A percentile compares a stretch with the other conserved stretches of the same genome.
phyloP scores from a whole-genome alignment of 2,329 filamentous ascomycete genomes.

The Ceratocystiopsis minuta region DNA sequence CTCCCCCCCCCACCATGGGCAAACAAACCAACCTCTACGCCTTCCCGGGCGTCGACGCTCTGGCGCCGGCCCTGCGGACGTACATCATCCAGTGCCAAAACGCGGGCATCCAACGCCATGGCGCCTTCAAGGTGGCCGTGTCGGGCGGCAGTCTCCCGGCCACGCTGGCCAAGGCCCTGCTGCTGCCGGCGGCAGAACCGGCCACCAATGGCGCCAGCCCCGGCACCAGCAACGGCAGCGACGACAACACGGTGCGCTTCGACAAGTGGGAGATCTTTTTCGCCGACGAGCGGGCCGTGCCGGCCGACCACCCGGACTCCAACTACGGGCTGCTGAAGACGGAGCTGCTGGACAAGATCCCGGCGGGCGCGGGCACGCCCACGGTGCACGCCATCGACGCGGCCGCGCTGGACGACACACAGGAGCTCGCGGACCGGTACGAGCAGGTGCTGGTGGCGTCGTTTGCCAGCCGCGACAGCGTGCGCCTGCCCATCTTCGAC shows the following conservation, averaged over 20 bases:
- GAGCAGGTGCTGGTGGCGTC: constrained; percentile 70
- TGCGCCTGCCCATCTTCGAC: constrained; percentile 89
- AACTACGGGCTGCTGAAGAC: constrained; percentile 81
- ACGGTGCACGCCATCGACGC: constrained; percentile 63
- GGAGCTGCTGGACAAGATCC: constrained; percentile 79
- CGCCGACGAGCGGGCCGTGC: constrained; percentile 88
- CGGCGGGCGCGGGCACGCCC: constrained; percentile 44
- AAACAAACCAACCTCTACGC: constrained; percentile 59
- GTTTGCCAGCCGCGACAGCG: constrained; percentile 84
- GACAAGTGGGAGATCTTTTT: constrained; percentile 96
- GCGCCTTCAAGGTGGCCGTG: constrained; percentile 75
- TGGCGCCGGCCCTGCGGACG: constrained; percentile 60
- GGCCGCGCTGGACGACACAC: constrained; percentile 49
- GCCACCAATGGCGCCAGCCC: neutral
- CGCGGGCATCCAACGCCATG: constrained; percentile 61
- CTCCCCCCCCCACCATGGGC: constrained; percentile 23
- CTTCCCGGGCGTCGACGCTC: constrained; percentile 49
- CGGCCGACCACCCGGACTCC: constrained; percentile 80
- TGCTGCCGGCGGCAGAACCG: constrained; percentile 27
- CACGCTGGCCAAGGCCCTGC: constrained; percentile 68
- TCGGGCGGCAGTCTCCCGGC: constrained; percentile 88
- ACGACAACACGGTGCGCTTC: constrained; percentile 53
- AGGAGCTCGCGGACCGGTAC: constrained; percentile 87
- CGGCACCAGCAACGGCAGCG: constrained; percentile 11
- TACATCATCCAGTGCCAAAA: constrained; percentile 74